Percentiles rank a stretch among this genome's conserved stretches.
phyloP scores from a whole-genome alignment of 2,329 filamentous ascomycete genomes.

The Aspergillus tamarii region DNA sequence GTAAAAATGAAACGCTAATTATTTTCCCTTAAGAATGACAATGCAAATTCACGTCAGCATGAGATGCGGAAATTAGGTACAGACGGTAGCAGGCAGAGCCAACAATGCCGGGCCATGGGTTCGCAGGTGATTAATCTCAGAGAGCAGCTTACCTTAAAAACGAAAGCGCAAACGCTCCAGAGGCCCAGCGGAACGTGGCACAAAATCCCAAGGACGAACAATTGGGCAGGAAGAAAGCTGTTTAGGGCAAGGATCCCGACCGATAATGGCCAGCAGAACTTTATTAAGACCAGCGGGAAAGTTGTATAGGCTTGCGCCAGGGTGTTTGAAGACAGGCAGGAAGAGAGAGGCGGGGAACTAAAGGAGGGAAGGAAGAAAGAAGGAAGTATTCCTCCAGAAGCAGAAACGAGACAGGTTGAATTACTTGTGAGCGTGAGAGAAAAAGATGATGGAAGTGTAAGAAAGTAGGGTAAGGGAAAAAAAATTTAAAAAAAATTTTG shows the following conservation, averaged over 20 bases:
- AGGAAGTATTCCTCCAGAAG: not conserved
- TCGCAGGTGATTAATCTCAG: conserved; percentile 17
- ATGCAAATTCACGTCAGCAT: conserved; percentile 11
- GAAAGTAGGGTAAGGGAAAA: conserved; percentile 3
- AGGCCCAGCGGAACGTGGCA: conserved; percentile 27
- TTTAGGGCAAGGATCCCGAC: conserved; percentile 24
- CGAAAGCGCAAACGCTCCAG: conserved; percentile 23
- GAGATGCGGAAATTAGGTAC: conserved; percentile 14
- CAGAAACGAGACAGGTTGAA: not conserved
- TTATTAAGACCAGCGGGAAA: conserved; percentile 15
- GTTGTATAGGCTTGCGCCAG: conserved; percentile 13
- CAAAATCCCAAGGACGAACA: conserved; percentile 24
- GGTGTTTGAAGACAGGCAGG: conserved; percentile 6
- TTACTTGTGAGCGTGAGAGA: not conserved
- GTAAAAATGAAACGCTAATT: conserved; percentile 3
- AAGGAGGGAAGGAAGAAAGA: conserved; percentile 7
- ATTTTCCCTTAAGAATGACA: not conserved
- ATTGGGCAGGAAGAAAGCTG: conserved; percentile 23
- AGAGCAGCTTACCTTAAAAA: conserved; percentile 22
- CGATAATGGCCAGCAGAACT: conserved; percentile 18
- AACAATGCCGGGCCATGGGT: conserved; percentile 13
- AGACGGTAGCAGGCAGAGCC: conserved; percentile 7
- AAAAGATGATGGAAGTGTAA: not conserved
- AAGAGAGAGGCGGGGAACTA: not conserved
- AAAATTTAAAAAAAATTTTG: conserved; percentile 2